A percentile compares a stretch with the other conserved stretches of the same genome.
phyloP scores from a whole-genome alignment of 148 eudicot species.

The Beta vulgaris region DNA sequence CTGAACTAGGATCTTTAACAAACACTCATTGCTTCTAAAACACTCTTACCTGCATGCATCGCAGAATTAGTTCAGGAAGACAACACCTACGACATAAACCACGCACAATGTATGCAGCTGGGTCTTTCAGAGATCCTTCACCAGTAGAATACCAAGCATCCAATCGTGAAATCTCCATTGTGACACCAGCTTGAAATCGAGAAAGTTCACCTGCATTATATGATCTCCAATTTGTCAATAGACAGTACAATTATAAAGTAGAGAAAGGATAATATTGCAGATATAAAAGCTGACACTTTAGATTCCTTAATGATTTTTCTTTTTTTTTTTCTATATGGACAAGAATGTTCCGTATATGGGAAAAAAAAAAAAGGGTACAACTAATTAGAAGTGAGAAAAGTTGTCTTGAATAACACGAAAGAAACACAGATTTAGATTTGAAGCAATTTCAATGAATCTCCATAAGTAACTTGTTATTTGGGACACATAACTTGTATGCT shows the following conservation, averaged over 20 bases:
- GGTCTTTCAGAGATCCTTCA: conserved; percentile 55
- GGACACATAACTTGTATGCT: too few species aligned
- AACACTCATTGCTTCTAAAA: not conserved
- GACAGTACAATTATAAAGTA: not conserved
- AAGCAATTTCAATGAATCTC: not conserved
- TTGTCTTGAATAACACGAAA: too few species aligned
- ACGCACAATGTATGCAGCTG: conserved; percentile 77
- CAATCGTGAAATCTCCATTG: conserved; percentile 86
- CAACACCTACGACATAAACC: conserved; percentile 96
- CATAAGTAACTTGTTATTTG: not conserved
- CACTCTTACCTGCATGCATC: conserved; percentile 80
- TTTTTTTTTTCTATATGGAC: too few species aligned
- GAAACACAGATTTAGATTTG: too few species aligned
- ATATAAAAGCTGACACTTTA: not conserved
- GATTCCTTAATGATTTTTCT: not conserved
- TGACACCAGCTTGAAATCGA: conserved; percentile 89
- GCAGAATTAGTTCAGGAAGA: conserved; percentile 81
- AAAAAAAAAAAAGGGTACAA: not conserved
- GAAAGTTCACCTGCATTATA: conserved; percentile 69
- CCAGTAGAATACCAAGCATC: conserved; percentile 82
- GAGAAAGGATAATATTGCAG: not conserved
- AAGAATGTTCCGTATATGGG: too few species aligned
- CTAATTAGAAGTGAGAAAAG: not conserved
- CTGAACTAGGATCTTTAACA: not conserved
- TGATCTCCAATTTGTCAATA: not conserved